Percentiles rank a stretch among this genome's conserved stretches.
Conservation (phyloP, 768 basidiomycete genomes). For the Erythrobasidium yunnanense region DNA sequence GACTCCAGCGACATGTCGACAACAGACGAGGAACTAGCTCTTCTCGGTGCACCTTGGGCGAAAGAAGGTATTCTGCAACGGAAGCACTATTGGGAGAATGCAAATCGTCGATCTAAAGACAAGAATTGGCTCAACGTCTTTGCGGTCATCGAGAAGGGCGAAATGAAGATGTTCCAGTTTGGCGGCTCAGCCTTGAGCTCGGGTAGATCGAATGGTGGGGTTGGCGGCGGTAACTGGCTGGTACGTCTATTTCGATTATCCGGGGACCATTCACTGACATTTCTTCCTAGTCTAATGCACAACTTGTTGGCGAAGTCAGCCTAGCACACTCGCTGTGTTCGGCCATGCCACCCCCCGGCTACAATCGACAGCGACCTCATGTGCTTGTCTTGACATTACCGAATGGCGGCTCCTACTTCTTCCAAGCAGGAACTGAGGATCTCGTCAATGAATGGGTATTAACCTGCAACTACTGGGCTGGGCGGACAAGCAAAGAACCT, state of each 20-base stretch:
- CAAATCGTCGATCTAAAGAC: conserved; percentile 70
- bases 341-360: conserved; percentile 78
- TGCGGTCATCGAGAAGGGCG: conserved; percentile 87
- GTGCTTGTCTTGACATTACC: conserved; percentile 89
- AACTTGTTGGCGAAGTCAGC: conserved; percentile 65
- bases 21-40: conserved; percentile 73
- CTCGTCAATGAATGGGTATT: conserved; percentile 98
- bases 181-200: conserved; percentile 49
- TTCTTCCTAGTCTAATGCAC: conserved; percentile 63
- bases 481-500: conserved; percentile 86
- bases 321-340: conserved; percentile 82
- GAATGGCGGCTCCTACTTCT: conserved; percentile 86
- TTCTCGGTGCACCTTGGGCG: conserved; percentile 95
- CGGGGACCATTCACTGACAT: background rate
- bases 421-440: conserved; percentile 96
- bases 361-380: conserved; percentile 76
- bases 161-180: conserved; percentile 91
- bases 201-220: conserved; percentile 44
- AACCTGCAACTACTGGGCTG: conserved; percentile 99
- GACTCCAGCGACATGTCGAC: conserved; percentile 54
- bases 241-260: conserved; percentile 52
- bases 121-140: conserved; percentile 91
- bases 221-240: conserved; percentile 97
- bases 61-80: conserved; percentile 94
- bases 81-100: conserved; percentile 85